Evolutionary conservation across 768 basidiomycete genomes (phyloP).

Genomic region (Kwoniella newhampshirensis): DNA sequence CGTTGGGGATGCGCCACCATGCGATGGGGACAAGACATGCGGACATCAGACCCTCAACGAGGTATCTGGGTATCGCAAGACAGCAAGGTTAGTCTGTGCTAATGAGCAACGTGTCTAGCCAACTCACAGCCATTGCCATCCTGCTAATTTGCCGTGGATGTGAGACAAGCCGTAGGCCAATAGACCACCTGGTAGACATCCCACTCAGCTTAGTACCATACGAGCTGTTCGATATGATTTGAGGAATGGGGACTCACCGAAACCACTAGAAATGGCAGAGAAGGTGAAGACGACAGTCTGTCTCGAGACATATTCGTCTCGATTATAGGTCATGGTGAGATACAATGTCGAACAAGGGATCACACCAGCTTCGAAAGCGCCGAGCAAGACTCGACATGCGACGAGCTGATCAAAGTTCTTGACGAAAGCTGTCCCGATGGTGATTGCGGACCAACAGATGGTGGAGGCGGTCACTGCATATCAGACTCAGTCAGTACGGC

Average conservation of each 20-base stretch:
- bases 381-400: slow-evolving; percentile 23
- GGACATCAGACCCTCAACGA: slow-evolving; percentile 40
- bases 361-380: slow-evolving; percentile 27
- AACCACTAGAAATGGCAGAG: slow-evolving; percentile 75
- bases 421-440: slow-evolving; percentile 21
- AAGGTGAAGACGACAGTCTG: slow-evolving; percentile 77
- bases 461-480: slow-evolving; percentile 16
- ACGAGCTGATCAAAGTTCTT: slow-evolving; percentile 25
- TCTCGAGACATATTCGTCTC: slow-evolving; percentile 28
- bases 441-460: slow-evolving; percentile 17
- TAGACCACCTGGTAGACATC: slow-evolving; percentile 66
- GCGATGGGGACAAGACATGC: slow-evolving; percentile 22
- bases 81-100: too few relatives aligned
- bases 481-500: background rate
- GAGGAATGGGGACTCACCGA: slow-evolving; percentile 3
- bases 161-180: slow-evolving; percentile 78
- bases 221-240: too few relatives aligned
- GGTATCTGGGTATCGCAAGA: background rate
- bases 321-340: slow-evolving; percentile 26
- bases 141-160: slow-evolving; percentile 49
- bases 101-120: background rate
- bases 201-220: too few relatives aligned
- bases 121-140: slow-evolving; percentile 40
- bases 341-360: slow-evolving; percentile 21
- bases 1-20: slow-evolving; percentile 33